Evolutionary conservation across 177 flowering plant genomes (phyloP).

Genomic region (Vitis hybrid): DNA sequence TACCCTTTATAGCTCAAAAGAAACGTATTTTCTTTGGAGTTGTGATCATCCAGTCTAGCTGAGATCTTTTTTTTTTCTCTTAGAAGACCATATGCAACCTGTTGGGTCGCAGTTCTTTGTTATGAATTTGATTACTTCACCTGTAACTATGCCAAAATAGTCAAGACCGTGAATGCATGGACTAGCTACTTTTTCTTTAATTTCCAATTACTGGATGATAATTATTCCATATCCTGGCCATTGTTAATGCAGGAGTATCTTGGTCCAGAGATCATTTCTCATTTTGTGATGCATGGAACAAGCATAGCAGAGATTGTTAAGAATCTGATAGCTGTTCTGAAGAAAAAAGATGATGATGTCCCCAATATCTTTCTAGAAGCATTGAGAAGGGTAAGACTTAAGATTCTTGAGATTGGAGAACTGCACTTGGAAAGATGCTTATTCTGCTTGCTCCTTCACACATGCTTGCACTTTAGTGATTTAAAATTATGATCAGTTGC

Average conservation of each 20-base stretch:
- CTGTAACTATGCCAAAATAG: no score
- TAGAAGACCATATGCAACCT: no score
- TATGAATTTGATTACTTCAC: no score
- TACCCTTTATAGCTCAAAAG: background rate
- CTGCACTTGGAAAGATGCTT: background rate
- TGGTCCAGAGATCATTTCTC: constrained; percentile 86
- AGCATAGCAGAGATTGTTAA: constrained; percentile 81
- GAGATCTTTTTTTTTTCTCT: no score
- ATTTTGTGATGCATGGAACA: constrained; percentile 83
- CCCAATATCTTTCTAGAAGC: constrained; percentile 68
- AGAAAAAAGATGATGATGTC: constrained; percentile 64
- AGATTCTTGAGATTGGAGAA: background rate
- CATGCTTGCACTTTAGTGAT: no score
- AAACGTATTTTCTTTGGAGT: no score
- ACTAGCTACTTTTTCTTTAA: background rate
- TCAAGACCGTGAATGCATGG: no score
- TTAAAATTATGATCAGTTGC: no score
- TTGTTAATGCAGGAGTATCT: constrained; percentile 73
- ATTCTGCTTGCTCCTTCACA: background rate
- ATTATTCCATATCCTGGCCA: background rate
- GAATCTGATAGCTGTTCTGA: constrained; percentile 64
- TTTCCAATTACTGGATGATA: background rate
- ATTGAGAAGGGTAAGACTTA: constrained; percentile 63
- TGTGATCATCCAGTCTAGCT: no score
- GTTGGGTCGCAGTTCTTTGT: no score